Evolutionary conservation across 257 asterid species (phyloP).

Genomic region (Perilla frutescens): DNA sequence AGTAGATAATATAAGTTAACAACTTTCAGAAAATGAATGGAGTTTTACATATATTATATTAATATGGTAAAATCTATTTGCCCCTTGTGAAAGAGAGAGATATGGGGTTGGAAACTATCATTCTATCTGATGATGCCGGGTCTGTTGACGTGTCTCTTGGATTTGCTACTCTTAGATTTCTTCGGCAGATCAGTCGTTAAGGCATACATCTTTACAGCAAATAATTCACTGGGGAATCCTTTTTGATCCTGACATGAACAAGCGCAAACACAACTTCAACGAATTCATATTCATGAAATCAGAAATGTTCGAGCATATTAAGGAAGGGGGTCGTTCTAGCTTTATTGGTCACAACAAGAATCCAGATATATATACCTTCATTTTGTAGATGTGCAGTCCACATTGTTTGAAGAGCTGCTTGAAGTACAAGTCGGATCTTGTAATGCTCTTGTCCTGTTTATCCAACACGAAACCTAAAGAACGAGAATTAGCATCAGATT

Average conservation of each 20-base stretch:
- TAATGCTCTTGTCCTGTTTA: conserved; percentile 85
- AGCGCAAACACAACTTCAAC: background rate
- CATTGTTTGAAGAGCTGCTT: conserved; percentile 80
- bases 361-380: conserved; percentile 62
- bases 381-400: conserved; percentile 75
- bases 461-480: conserved; percentile 84
- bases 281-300: background rate
- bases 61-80: background rate
- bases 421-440: conserved; percentile 88
- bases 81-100: too few relatives aligned
- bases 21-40: background rate
- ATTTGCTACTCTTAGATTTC: conserved; percentile 47
- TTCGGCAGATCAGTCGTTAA: conserved; percentile 70
- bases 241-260: conserved; percentile 66
- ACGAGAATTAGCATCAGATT: conserved; percentile 15
- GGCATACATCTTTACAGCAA: conserved; percentile 93
- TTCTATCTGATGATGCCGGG: conserved; percentile 74
- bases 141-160: conserved; percentile 55
- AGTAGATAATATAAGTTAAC: background rate
- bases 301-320: background rate
- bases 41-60: background rate
- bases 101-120: background rate
- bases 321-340: background rate
- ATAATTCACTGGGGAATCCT: conserved; percentile 77
- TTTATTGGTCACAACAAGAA: background rate